Percentiles rank a stretch among this genome's conserved stretches.
phyloP scores from a whole-genome alignment of 306 rosid species.

The Cucumis melo region DNA sequence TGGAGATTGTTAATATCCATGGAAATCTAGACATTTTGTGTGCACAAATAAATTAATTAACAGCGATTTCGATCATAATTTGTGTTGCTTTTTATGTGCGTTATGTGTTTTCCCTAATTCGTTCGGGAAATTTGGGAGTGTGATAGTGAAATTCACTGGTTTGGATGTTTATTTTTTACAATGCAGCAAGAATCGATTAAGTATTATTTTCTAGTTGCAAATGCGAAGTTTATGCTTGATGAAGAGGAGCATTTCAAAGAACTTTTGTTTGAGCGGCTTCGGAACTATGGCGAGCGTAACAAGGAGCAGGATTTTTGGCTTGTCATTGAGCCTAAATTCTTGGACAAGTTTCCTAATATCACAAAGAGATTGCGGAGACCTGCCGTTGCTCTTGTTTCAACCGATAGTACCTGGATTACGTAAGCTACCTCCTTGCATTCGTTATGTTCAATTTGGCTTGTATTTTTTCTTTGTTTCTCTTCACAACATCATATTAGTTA shows the following conservation, averaged over 20 bases:
- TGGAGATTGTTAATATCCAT: not conserved
- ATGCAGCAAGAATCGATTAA: conserved; percentile 37
- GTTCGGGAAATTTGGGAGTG: not conserved
- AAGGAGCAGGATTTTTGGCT: conserved; percentile 91
- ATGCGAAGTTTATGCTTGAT: conserved; percentile 95
- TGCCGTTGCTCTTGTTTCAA: conserved; percentile 92
- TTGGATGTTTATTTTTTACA: not conserved
- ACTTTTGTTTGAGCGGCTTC: conserved; percentile 55
- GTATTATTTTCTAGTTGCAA: conserved; percentile 75
- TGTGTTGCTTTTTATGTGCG: not conserved
- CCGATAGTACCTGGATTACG: conserved; percentile 93
- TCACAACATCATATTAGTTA: not conserved
- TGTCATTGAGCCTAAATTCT: conserved; percentile 87
- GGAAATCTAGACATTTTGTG: not conserved
- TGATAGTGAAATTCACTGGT: not conserved
- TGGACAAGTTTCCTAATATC: conserved; percentile 77
- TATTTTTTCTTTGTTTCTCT: not conserved
- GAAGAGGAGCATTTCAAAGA: conserved; percentile 98
- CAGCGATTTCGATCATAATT: not conserved
- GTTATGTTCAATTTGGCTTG: too few species aligned
- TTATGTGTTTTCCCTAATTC: not conserved
- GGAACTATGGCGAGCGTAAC: conserved; percentile 45
- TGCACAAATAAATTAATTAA: not conserved
- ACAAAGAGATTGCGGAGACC: conserved; percentile 67
- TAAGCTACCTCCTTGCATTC: conserved; percentile 16